phyloP scores from a whole-genome alignment of 345 rosid genomes.

The Hibiscus mutabilis region DNA sequence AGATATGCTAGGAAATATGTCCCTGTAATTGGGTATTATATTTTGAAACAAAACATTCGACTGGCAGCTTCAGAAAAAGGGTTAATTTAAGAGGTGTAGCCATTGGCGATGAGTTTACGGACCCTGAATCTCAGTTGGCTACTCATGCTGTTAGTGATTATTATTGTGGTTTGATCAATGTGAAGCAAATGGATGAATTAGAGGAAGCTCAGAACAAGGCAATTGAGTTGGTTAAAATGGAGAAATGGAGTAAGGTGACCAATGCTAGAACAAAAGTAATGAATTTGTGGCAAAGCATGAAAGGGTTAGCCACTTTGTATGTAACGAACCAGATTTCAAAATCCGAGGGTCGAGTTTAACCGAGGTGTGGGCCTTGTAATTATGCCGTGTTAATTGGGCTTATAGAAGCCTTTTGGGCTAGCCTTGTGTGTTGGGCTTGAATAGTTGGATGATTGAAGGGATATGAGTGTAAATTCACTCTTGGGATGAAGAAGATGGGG shows the following conservation, averaged over 20 bases:
- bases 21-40: slow-evolving; percentile 68
- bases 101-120: slow-evolving; percentile 73
- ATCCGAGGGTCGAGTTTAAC: no score
- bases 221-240: slow-evolving; percentile 26
- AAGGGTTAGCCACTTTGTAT: slow-evolving; percentile 63
- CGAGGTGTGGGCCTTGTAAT: no score
- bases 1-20: slow-evolving; percentile 80
- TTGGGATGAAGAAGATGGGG: no score
- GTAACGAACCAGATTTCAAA: no score
- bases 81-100: slow-evolving; percentile 60
- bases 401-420: no score
- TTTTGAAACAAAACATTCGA: slow-evolving; percentile 36
- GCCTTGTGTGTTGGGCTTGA: no score
- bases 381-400: no score
- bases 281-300: slow-evolving; percentile 42
- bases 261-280: slow-evolving; percentile 37
- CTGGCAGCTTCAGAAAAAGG: slow-evolving; percentile 19
- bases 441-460: no score
- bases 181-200: slow-evolving; percentile 47
- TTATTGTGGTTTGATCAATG: slow-evolving; percentile 59
- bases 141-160: slow-evolving; percentile 55
- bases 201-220: slow-evolving; percentile 44
- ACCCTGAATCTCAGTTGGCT: slow-evolving; percentile 47
- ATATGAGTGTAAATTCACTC: no score
- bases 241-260: slow-evolving; percentile 61